Percentiles rank a stretch among this genome's conserved stretches.
Conservation (phyloP, 2,329 filamentous ascomycete species). For the Myriosclerotinia curreyana region DNA sequence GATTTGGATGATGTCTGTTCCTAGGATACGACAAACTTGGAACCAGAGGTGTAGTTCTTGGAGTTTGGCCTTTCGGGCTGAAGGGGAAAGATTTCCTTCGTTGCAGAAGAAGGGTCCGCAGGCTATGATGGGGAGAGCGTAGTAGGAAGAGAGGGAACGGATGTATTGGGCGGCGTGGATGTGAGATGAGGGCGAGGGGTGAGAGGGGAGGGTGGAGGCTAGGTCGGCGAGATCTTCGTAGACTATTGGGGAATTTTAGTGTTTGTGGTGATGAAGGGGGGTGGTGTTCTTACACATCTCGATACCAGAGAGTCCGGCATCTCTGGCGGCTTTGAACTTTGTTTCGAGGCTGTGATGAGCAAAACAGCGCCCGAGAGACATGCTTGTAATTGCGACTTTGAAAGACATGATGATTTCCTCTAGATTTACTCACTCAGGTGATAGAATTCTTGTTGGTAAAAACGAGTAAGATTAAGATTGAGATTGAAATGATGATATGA, state of each 20-base stretch:
- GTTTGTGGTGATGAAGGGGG: not conserved
- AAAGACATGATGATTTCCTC: conserved; percentile 46
- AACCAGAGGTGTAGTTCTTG: conserved; percentile 69
- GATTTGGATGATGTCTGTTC: conserved; percentile 71
- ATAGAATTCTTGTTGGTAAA: too few species aligned
- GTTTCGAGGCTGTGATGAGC: conserved; percentile 55
- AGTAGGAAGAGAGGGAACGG: conserved; percentile 53
- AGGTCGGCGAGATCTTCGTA: conserved; percentile 70
- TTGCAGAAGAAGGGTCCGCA: conserved; percentile 70
- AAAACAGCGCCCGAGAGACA: conserved; percentile 61
- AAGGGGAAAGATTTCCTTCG: conserved; percentile 66
- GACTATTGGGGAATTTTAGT: conserved; percentile 40
- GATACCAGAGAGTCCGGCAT: conserved; percentile 64
- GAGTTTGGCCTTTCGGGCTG: conserved; percentile 54
- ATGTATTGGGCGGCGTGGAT: conserved; percentile 58
- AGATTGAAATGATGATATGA: not conserved
- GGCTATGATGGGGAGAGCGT: conserved; percentile 54
- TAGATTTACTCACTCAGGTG: not conserved
- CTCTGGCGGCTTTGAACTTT: conserved; percentile 66
- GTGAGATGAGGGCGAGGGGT: conserved; percentile 43
- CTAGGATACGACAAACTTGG: conserved; percentile 59
- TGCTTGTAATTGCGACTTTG: conserved; percentile 68
- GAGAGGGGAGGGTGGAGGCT: conserved; percentile 41
- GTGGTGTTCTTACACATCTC: conserved; percentile 55
- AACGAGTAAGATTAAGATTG: too few species aligned